Conservation (phyloP, 192 early-diverging fungal species). For the Mortierella antarctica region DNA sequence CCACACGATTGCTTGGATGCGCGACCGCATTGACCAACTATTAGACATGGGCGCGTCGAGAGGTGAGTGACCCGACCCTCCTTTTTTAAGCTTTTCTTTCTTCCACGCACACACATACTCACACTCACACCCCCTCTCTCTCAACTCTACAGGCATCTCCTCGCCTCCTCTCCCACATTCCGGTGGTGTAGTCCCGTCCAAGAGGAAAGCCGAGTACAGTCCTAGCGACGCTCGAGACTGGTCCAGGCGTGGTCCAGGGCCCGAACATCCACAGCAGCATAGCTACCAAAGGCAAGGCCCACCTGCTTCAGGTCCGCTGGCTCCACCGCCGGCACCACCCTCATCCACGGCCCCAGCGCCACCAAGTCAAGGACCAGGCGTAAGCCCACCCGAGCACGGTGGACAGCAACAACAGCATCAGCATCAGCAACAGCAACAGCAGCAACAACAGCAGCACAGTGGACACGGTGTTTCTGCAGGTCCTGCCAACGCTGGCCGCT, state of each 20-base stretch:
- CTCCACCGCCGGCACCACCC: neutral
- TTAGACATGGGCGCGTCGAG: constrained; percentile 18
- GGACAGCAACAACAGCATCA: constrained; percentile 10
- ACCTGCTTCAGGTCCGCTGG: constrained; percentile 3
- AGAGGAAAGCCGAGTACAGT: constrained; percentile 40
- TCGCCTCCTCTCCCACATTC: constrained; percentile 28
- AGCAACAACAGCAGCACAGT: constrained; percentile 4
- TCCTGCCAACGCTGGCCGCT: neutral
- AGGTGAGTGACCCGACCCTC: constrained; percentile 7
- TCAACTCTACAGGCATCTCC: constrained; percentile 13
- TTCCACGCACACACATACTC: neutral
- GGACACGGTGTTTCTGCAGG: neutral
- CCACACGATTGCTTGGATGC: constrained; percentile 49
- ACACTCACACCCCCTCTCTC: neutral
- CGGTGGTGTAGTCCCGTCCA: constrained; percentile 35
- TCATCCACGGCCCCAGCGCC: neutral
- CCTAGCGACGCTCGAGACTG: constrained; percentile 30
- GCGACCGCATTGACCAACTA: constrained; percentile 39
- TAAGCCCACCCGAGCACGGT: constrained; percentile 1
- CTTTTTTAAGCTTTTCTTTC: neutral
- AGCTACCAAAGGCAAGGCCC: constrained; percentile 5
- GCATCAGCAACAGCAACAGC: constrained; percentile 1
- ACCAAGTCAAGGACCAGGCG: neutral
- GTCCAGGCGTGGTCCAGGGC: constrained; percentile 16
- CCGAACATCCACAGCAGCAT: constrained; percentile 8